Base-by-base conservation (phyloP, 2,329 filamentous ascomycete genomes). In the Neopestalotiopsis sp. region DNA sequence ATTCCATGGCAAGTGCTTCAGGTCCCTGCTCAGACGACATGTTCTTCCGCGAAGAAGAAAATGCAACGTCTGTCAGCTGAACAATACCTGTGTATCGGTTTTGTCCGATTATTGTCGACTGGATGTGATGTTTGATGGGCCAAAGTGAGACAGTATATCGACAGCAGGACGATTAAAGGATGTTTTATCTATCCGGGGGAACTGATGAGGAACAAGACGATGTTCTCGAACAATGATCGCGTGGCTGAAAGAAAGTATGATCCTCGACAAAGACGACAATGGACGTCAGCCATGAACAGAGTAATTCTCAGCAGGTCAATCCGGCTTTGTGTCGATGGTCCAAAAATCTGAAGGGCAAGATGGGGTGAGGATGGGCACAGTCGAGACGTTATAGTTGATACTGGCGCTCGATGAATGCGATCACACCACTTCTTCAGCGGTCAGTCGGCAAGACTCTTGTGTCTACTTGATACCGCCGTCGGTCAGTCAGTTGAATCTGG, bases 181-280 rank as follows among this genome's bases (percentile, higher is more conserved):
- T 28, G 24, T 42, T 65, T 45, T 28, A 38, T 49, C 20, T 45
- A 17, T 24, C 40, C n/a, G 20, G 6, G 14, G 6, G 10, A 66
- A 40, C 30, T 6, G 9, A 28, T 28, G 13, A 56, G 32, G 28
- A 66, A 45, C 52, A 66, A 66, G 63, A 57, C 9, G n/a, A 24
- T 66, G 63, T 57, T 66, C 63, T 20, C 20, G 63, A 57, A 66
- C 49, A 66, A 66, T 58, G 49, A 49, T 62, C n/a, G 62, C 17
- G 17, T 20, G 62, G 17, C 14, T 65, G n/a, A 65, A 65, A 52
- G 62, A 32, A 14, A 30, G 7, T 13, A 45, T 20, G 9, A 28
- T 56, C 12, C 28, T 49, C 34, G 28, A 66, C 63, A 66, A 66
- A 49, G 63, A 66, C 49, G 30, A 64, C 61, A 64, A 64, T 64